Evolutionary conservation across 352 stramenopile genomes (phyloP), one percentile per base, ranked within the genome.

Genomic region (Phytopythium montanum): DNA sequence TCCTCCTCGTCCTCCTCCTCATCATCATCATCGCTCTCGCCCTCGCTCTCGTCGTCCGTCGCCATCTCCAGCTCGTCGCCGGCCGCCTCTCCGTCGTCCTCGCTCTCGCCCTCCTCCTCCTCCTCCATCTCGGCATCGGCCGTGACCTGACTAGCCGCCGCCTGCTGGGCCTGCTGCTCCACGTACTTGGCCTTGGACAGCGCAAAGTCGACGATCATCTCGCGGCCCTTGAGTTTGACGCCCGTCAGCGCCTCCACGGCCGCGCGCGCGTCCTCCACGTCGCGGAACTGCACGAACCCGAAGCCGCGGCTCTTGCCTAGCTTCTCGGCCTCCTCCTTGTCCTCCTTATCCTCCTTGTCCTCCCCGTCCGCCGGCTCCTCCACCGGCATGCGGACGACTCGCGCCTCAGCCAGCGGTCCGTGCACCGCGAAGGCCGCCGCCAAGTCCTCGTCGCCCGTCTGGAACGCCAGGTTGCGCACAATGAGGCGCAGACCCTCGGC

Each of bases 131-230:
- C 69, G 0, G 79, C 71, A 16, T 63, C 58, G 31, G 73, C 68
- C 0, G 53, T 49, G 13, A 51, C 49, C 21, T 61, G 65, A 21
- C 67, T 59, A 21, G 65, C 60, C 12, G 65, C 59, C 18, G 56
- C 61, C 29, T 84, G 62, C 14, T 73, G 55, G 51, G 81, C 75
- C 54, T 91, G 76, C 67, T 88, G 76, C 57, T 91, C 73, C 28
- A 90, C 31, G 54, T 92, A 93, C 60, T 95, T 87, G 18, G 71
- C 68, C 64, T 95, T 93, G 13, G 83, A 79, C 28, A 95, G 57
- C 38, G 85, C 85, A 66, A 89, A 92, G 76, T 95, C 85, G 31
- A 95, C 85, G 62, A 93, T 81, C 73, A 95, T 92, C 62, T 92
- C 78, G 48, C 85, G 81, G 45, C 83, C 85, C 56, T 91, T 92